Base-by-base conservation (phyloP, 805 yeast genomes). In the Geotrichum ghanense region DNA sequence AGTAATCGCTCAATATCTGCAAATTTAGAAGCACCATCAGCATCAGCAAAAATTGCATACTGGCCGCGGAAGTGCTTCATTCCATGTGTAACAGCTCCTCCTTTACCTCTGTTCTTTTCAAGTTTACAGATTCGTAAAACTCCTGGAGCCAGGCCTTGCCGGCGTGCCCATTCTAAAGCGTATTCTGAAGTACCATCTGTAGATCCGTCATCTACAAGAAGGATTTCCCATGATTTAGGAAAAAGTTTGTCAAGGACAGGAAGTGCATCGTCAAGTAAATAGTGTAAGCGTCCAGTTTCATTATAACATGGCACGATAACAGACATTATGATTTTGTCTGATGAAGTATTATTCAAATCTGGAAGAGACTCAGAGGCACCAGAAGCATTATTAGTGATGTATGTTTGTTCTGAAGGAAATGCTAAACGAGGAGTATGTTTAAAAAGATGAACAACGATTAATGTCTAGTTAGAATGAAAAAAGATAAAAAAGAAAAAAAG, bases 21-120 rank as follows among this genome's bases (percentile, higher is more conserved):
- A 60, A 92, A 92, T 54, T 74, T 72, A 22, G 95, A 81, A 3
- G 98, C 97, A 26, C 97, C 97, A 65, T 92, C 98, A 1, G 97
- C 98, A 65, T 92, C 98, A 1, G 95, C 97, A 68, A 92, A 92
- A 7, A 92, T 72, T 9, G 78, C 76, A 56, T 75, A 81, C 48
- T 71, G 62, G 10, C 97, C 98, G 40, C 86, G 69, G 2, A 81
- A 68, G 56, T 78, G 79, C 55, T 81, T 75, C 62, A 92, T 66
- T 4, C 98, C 98, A 63, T 90, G 97, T 16, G 94, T 79, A 0
- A 92, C 97, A 0, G 97, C 98, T 10, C 97, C 96, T 27, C 94
- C 94, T 66, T 90, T 90, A 22, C 98, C 98, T 56, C 98, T 73
- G 62, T 92, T 92, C 51, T 75, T 63, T 21, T 65, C 75, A 51